These are phyloP conservation scores for Microcyclosporella mali DNA, from an alignment of 2,329 filamentous ascomycete genomes.

Conservation along the genomic window DNA sequence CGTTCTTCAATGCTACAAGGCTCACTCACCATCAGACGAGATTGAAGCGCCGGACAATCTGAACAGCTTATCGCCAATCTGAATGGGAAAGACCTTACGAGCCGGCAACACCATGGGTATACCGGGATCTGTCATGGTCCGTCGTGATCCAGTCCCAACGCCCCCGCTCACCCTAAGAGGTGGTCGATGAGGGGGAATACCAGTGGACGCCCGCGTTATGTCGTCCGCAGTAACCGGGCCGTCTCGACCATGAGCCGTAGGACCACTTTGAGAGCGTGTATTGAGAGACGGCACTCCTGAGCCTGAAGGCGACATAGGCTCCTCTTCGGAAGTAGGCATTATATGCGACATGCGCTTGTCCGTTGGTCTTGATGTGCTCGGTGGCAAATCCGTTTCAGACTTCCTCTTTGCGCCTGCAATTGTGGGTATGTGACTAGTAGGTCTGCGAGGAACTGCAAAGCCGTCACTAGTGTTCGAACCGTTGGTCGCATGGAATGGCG, in stretches of 20 bases:
- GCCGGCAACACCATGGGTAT: conserved; percentile 52
- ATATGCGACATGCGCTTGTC: conserved; percentile 14
- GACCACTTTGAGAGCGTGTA: conserved; percentile 8
- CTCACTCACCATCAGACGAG: conserved; percentile 60
- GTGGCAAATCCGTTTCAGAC: conserved; percentile 10
- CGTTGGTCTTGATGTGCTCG: background rate
- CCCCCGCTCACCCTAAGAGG: conserved; percentile 4
- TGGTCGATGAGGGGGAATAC: conserved; percentile 6
- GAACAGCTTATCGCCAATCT: conserved; percentile 64
- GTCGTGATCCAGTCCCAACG: conserved; percentile 4
- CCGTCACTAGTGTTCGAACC: conserved; percentile 3
- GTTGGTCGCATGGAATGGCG: conserved; percentile 9
- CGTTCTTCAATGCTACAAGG: conserved; percentile 1
- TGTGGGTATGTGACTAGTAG: conserved; percentile 4
- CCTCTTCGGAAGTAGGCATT: conserved; percentile 16
- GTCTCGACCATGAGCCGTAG: conserved; percentile 4
- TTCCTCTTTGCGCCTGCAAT: conserved; percentile 20
- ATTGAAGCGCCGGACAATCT: conserved; percentile 63
- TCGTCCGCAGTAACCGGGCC: conserved; percentile 5
- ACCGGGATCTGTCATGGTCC: conserved; percentile 15
- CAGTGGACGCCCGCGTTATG: conserved; percentile 1
- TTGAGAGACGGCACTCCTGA: conserved; percentile 1
- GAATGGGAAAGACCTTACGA: conserved; percentile 65
- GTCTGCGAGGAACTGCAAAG: conserved; percentile 12
- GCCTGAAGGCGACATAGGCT: conserved; percentile 10